phyloP scores from a whole-genome alignment of 164 flowering plant genomes.

The Protea cynaroides region DNA sequence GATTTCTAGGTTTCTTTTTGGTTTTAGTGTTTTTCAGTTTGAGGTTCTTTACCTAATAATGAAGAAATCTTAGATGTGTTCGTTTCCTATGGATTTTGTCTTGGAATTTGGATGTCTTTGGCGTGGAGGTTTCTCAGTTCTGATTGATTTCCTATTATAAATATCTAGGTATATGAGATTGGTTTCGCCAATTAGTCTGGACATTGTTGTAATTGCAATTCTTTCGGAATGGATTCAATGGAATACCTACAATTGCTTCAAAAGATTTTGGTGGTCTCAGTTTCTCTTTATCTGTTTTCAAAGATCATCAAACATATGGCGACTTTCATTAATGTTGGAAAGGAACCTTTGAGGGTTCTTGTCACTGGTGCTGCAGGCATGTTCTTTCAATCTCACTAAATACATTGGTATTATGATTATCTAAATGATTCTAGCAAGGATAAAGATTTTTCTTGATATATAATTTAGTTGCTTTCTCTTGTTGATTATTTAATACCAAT shows the following conservation, averaged over 20 bases:
- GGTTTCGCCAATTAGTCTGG: not conserved
- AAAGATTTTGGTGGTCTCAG: constrained; percentile 33
- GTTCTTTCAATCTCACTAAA: not conserved
- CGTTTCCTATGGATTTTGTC: not conserved
- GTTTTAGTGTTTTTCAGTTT: too few species aligned
- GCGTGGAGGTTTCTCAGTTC: not conserved
- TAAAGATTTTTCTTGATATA: too few species aligned
- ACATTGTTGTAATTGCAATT: not conserved
- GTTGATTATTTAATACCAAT: too few species aligned
- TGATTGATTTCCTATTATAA: not conserved
- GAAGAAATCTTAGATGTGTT: not conserved
- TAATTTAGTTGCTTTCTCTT: too few species aligned
- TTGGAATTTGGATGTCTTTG: not conserved
- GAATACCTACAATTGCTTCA: constrained; percentile 25
- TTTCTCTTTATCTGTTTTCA: constrained; percentile 35
- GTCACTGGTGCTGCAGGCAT: not conserved
- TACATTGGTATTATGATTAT: too few species aligned
- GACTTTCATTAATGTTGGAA: constrained; percentile 34
- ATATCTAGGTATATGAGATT: not conserved
- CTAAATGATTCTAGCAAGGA: too few species aligned
- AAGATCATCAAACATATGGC: constrained; percentile 43
- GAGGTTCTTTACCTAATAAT: not conserved
- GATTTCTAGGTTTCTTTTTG: too few species aligned
- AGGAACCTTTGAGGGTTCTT: constrained; percentile 38
- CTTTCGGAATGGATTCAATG: constrained; percentile 14